Conservation (phyloP, 805 yeast species). For the Lipomyces yamanashiensis region DNA sequence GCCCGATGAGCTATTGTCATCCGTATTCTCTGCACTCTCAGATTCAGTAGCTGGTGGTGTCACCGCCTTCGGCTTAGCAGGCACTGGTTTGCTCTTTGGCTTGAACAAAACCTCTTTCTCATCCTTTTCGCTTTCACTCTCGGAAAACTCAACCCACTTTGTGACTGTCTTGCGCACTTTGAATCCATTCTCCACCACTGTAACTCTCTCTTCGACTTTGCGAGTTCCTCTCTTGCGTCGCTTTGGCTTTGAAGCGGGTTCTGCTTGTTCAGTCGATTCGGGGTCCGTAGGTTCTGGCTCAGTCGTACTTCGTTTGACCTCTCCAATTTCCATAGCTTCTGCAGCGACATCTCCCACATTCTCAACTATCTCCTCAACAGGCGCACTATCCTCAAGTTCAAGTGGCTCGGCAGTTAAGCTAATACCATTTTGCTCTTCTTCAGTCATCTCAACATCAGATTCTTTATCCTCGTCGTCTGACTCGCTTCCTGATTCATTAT, state of each 20-base stretch:
- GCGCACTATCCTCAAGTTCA: not conserved
- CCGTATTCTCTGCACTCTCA: not conserved
- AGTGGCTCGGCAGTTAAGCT: not conserved
- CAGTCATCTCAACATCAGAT: constrained; percentile 1
- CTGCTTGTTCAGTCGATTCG: not conserved
- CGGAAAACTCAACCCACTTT: constrained; percentile 27
- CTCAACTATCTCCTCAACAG: not conserved
- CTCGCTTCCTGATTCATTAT: constrained; percentile 19
- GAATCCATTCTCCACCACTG: constrained; percentile 25
- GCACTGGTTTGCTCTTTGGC: not conserved
- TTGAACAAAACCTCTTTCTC: not conserved
- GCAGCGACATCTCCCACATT: not conserved
- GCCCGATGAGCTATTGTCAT: not conserved
- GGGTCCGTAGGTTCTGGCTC: not conserved
- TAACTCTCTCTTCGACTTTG: constrained; percentile 17
- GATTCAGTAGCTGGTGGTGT: not conserved
- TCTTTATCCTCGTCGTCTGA: constrained; percentile 11
- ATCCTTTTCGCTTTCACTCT: constrained; percentile 28
- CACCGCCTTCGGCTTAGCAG: not conserved
- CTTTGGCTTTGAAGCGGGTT: not conserved
- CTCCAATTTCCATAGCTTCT: not conserved
- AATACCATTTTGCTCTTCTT: constrained; percentile 3
- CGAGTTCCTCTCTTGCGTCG: constrained; percentile 21
- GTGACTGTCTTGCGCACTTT: constrained; percentile 8
- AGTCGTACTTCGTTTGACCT: not conserved